Evolutionary conservation across 768 basidiomycete genomes (phyloP).

Genomic region (Postia placenta): DNA sequence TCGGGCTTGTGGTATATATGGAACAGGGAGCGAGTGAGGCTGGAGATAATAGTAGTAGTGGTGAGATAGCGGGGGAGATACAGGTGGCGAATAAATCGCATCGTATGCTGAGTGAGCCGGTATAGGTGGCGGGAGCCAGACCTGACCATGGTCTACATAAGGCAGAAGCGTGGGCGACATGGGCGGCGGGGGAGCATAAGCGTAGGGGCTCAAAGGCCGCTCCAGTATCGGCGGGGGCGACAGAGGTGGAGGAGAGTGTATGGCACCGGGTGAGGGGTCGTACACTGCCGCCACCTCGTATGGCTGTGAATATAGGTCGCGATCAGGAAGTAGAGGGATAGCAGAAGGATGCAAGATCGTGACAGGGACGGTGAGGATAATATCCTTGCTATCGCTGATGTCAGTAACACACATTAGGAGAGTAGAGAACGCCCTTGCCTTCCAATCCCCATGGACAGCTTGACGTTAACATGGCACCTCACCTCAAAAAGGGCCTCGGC

Average conservation of each 20-base stretch:
- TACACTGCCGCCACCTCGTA: constrained; percentile 6
- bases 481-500: constrained; percentile 64
- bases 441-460: constrained; percentile 66
- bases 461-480: constrained; percentile 53
- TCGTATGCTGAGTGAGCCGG: background rate
- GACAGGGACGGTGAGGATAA: constrained; percentile 58
- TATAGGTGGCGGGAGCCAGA: constrained; percentile 38
- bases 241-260: constrained; percentile 13
- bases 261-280: constrained; percentile 9
- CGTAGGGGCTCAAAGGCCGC: constrained; percentile 27
- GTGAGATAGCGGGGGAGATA: background rate
- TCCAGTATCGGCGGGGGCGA: constrained; percentile 18
- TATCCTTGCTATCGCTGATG: constrained; percentile 54
- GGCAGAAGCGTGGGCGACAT: constrained; percentile 28
- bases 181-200: constrained; percentile 27
- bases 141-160: constrained; percentile 35
- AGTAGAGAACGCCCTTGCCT: constrained; percentile 38
- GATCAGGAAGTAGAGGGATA: constrained; percentile 33
- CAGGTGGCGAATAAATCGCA: background rate
- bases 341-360: constrained; percentile 60
- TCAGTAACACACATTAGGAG: constrained; percentile 3
- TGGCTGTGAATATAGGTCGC: constrained; percentile 15
- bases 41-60: constrained; percentile 28
- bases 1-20: constrained; percentile 29
- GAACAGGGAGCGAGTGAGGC: constrained; percentile 9